phyloP scores from a whole-genome alignment of 768 basidiomycete genomes.

The Clavulina sp. region DNA sequence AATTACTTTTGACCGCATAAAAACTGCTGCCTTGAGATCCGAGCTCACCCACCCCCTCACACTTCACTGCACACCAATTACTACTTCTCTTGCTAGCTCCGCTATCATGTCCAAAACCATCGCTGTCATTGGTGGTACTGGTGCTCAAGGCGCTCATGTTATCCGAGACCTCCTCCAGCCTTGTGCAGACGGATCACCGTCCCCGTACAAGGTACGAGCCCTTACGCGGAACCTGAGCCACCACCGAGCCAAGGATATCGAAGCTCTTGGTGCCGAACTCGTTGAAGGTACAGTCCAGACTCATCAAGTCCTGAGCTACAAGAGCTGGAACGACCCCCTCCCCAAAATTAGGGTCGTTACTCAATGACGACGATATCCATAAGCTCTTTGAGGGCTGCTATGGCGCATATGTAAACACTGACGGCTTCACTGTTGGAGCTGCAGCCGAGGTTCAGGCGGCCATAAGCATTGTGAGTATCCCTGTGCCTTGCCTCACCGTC shows the following conservation, averaged over 20 bases:
- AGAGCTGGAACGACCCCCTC: not conserved
- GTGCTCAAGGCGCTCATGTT: conserved; percentile 4
- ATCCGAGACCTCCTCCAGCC: not conserved
- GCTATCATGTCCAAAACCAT: too few relatives aligned
- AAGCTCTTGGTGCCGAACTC: not conserved
- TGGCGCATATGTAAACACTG: conserved; percentile 7
- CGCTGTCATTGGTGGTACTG: conserved; percentile 6
- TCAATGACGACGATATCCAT: not conserved
- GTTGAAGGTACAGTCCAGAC: too few relatives aligned
- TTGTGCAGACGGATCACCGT: not conserved
- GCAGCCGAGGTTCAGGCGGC: conserved; percentile 4
- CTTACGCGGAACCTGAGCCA: conserved; percentile 2
- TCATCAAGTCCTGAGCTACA: not conserved
- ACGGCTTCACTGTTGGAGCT: conserved; percentile 7
- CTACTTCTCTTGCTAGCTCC: too few relatives aligned
- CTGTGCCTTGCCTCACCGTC: too few relatives aligned
- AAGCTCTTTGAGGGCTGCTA: conserved; percentile 1
- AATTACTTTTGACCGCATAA: too few relatives aligned
- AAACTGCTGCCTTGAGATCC: too few relatives aligned
- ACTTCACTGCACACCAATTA: too few relatives aligned
- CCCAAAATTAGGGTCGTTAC: not conserved
- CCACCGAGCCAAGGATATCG: not conserved
- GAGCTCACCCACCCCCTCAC: too few relatives aligned
- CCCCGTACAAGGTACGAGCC: not conserved
- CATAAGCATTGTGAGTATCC: too few relatives aligned